A percentile compares a stretch with the other conserved stretches of the same genome.
phyloP scores from a whole-genome alignment of 176 grass and related monocot genomes.

The Eragrostis nindensis region DNA sequence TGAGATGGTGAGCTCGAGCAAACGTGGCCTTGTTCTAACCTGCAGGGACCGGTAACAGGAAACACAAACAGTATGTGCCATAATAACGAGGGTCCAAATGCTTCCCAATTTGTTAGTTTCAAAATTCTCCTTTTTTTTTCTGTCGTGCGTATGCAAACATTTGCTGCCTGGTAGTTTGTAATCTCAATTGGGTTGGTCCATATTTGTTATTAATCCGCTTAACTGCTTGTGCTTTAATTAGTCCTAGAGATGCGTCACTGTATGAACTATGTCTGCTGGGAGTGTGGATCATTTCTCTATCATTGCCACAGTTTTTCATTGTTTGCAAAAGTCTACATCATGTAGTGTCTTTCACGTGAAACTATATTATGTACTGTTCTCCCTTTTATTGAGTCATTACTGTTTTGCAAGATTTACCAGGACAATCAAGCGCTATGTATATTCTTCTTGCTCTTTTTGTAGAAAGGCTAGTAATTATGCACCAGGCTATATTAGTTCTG shows the following conservation, averaged over 20 bases:
- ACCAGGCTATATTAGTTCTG: constrained; percentile 1
- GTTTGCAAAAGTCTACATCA: constrained; percentile 27
- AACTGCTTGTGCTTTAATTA: constrained; percentile 37
- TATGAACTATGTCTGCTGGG: constrained; percentile 34
- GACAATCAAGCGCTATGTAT: background rate
- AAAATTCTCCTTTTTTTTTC: constrained; percentile 31
- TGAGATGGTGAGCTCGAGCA: constrained; percentile 34
- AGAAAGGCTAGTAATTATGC: background rate
- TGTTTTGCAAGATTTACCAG: constrained; percentile 5
- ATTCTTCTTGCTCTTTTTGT: constrained; percentile 7
- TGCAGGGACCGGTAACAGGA: constrained; percentile 35
- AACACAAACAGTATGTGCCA: constrained; percentile 40
- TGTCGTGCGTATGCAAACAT: constrained; percentile 2
- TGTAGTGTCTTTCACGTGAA: background rate
- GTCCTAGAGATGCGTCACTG: constrained; percentile 20
- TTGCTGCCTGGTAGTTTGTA: constrained; percentile 30
- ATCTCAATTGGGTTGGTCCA: constrained; percentile 32
- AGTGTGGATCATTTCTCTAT: constrained; percentile 9
- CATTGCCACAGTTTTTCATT: constrained; percentile 6
- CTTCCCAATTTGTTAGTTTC: constrained; percentile 38
- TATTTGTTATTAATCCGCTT: constrained; percentile 30
- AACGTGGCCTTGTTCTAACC: constrained; percentile 39
- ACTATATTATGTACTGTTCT: background rate
- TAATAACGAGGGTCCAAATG: constrained; percentile 47
- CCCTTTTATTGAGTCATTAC: constrained; percentile 8